Percentiles rank a stretch among this genome's conserved stretches.
These are phyloP conservation scores for Hibiscus tridactylites DNA, from an alignment of 345 rosid genomes.

Conservation along the genomic window DNA sequence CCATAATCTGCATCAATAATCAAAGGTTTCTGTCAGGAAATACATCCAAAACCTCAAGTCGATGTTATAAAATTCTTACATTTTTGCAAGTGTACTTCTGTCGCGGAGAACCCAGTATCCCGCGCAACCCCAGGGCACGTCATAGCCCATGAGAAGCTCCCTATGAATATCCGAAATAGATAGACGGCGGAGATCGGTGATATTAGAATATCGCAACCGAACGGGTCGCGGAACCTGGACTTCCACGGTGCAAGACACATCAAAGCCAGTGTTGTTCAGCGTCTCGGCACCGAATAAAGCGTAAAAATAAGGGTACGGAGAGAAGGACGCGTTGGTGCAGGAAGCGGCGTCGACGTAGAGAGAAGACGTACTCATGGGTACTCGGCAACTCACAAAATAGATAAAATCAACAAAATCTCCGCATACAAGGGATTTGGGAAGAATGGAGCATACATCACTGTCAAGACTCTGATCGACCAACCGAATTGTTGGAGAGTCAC, in stretches of 20 bases:
- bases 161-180: not conserved
- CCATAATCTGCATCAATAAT: not conserved
- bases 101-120: not conserved
- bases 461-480: not conserved
- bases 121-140: not conserved
- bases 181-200: not conserved
- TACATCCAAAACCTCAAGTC: not conserved
- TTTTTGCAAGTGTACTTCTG: not conserved
- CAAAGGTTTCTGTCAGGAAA: not conserved
- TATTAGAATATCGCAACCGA: not conserved
- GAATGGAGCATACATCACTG: not conserved
- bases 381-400: not conserved
- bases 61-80: not conserved
- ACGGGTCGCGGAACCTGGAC: not conserved
- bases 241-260: not conserved
- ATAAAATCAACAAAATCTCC: not conserved
- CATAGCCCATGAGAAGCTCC: not conserved
- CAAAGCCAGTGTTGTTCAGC: not conserved
- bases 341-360: conserved; percentile 6
- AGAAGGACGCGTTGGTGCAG: conserved; percentile 1
- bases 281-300: not conserved
- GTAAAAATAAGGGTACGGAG: conserved; percentile 1
- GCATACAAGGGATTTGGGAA: not conserved
- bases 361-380: not conserved
- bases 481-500: not conserved